Percentiles rank a stretch among this genome's conserved stretches.
These are phyloP conservation scores for Gossypium anomalum DNA, from an alignment of 345 rosid genomes.

Conservation along the genomic window DNA sequence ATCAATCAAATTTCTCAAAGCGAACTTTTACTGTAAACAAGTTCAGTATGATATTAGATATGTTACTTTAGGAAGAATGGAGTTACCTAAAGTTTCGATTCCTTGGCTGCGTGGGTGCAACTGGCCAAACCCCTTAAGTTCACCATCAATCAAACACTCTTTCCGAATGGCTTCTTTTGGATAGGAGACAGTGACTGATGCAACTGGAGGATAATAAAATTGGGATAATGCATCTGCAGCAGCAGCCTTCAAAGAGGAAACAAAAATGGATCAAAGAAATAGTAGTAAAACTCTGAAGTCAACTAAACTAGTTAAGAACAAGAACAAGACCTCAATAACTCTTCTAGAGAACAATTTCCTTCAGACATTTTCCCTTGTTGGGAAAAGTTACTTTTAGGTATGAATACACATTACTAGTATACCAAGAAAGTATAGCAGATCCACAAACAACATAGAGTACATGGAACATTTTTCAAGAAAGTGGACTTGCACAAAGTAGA, in stretches of 20 bases:
- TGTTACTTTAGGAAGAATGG: not conserved
- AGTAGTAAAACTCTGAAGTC: not conserved
- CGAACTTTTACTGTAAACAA: not conserved
- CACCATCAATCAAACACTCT: slow-evolving; percentile 74
- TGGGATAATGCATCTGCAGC: slow-evolving; percentile 78
- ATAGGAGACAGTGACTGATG: slow-evolving; percentile 86
- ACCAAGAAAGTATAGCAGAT: not conserved
- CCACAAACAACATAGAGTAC: not conserved
- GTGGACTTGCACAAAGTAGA: not conserved
- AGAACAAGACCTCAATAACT: not conserved
- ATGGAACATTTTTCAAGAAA: slow-evolving; percentile 6
- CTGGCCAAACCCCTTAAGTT: slow-evolving; percentile 95
- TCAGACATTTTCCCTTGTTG: not conserved
- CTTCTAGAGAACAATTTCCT: not conserved
- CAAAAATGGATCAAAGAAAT: not conserved
- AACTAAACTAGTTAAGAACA: not conserved
- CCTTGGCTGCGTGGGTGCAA: slow-evolving; percentile 98
- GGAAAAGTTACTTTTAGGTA: not conserved
- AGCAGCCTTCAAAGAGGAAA: slow-evolving; percentile 39
- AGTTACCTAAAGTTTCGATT: slow-evolving; percentile 87
- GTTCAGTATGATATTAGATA: not conserved
- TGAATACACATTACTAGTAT: not conserved
- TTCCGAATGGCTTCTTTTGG: slow-evolving; percentile 78
- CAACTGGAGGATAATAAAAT: slow-evolving; percentile 92
- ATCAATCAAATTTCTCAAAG: slow-evolving; percentile 4